Evolutionary conservation across 2,329 filamentous ascomycete genomes (phyloP).

Genomic region (Ophiostoma angusticollis): DNA sequence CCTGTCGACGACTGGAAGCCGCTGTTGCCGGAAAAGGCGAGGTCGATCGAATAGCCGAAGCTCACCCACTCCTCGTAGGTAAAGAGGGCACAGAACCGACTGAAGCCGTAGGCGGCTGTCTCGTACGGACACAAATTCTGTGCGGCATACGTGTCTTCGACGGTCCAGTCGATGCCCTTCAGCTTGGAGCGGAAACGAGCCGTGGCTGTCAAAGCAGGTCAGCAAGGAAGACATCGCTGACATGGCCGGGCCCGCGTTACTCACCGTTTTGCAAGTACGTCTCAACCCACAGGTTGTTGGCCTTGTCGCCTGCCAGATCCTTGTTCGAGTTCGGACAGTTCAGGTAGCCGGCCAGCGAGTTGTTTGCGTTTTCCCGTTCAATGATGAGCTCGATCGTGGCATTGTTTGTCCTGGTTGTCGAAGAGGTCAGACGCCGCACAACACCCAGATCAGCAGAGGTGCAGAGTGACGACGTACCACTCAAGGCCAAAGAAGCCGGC

Average conservation of each 20-base stretch:
- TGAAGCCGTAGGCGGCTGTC: slow-evolving; percentile 64
- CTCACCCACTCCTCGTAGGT: slow-evolving; percentile 62
- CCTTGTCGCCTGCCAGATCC: slow-evolving; percentile 39
- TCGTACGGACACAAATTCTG: slow-evolving; percentile 68
- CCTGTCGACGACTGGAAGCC: slow-evolving; percentile 53
- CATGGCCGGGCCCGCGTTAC: too few species aligned
- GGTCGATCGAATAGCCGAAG: slow-evolving; percentile 59
- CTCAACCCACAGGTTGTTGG: slow-evolving; percentile 44
- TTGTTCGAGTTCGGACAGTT: slow-evolving; percentile 50
- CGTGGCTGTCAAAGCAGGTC: slow-evolving; percentile 32
- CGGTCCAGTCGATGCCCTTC: slow-evolving; percentile 48
- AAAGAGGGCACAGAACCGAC: slow-evolving; percentile 61
- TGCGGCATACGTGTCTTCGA: slow-evolving; percentile 50
- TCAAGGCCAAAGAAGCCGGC: slow-evolving; percentile 67
- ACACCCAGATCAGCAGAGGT: neutral
- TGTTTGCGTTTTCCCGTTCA: slow-evolving; percentile 51
- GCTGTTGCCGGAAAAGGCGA: slow-evolving; percentile 48
- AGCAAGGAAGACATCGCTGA: slow-evolving; percentile 4
- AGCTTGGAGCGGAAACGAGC: slow-evolving; percentile 44
- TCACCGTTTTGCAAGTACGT: slow-evolving; percentile 50
- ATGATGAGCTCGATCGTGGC: slow-evolving; percentile 62
- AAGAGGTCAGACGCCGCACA: neutral
- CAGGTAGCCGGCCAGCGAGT: slow-evolving; percentile 54
- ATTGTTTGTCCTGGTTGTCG: slow-evolving; percentile 42
- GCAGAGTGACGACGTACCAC: slow-evolving; percentile 31